Conservation (phyloP, 768 basidiomycete species). For the Clavulina sp. region DNA sequence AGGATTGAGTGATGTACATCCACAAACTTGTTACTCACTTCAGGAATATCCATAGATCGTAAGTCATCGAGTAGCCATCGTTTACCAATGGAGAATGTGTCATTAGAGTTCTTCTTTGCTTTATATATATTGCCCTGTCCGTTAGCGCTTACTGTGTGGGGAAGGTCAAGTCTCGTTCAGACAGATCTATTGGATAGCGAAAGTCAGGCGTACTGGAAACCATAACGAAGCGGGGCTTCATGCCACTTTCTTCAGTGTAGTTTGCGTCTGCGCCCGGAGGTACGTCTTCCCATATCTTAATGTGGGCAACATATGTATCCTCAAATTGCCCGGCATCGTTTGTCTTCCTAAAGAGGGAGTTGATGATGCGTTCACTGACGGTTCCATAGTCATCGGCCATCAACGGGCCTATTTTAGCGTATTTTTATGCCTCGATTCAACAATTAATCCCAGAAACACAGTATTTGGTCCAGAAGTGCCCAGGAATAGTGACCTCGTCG, state of each 20-base stretch:
- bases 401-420: background rate
- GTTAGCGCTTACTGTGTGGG: constrained; percentile 34
- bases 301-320: constrained; percentile 70
- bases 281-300: constrained; percentile 92
- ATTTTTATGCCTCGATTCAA: background rate
- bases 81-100: constrained; percentile 91
- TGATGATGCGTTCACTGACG: constrained; percentile 36
- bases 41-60: constrained; percentile 54
- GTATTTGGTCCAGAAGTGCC: background rate
- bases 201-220: constrained; percentile 54
- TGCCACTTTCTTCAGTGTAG: constrained; percentile 29
- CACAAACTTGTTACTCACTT: constrained; percentile 32
- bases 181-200: constrained; percentile 6
- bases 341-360: constrained; percentile 65
- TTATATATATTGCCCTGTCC: constrained; percentile 75
- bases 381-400: constrained; percentile 9
- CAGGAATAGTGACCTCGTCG: background rate
- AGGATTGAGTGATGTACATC: background rate
- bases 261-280: background rate
- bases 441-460: too few relatives aligned
- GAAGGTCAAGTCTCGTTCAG: constrained; percentile 6
- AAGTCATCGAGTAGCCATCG: constrained; percentile 83
- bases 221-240: constrained; percentile 81
- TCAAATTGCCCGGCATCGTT: constrained; percentile 44
- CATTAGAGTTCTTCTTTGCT: constrained; percentile 88